Evolutionary conservation across 140 eudicot genomes (phyloP), one percentile per base, ranked within the genome.

Genomic region (Cichorium intybus): DNA sequence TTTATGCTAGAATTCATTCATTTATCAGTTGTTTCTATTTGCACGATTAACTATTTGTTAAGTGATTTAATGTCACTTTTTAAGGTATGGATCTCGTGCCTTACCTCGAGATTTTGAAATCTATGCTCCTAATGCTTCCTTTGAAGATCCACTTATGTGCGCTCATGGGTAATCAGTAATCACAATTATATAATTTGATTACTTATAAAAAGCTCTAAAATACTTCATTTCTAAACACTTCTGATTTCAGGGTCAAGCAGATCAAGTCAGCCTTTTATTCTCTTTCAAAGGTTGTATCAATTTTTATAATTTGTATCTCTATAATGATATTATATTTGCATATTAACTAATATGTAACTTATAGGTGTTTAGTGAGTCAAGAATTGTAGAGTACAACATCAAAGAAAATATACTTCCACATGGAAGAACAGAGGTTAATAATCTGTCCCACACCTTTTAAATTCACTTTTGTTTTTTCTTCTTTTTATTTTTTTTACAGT

Each of bases 231-330:
- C 24, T 54, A 11, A 35, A 8, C 46, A n/a, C 63, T 62, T 41
- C 58, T 51, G 57, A 27, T 68, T 82, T 70, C 89, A 89, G 97
- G 81, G 81, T 89, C 64, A 79, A 86, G 59, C 92, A 89, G 83
- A 89, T 89, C 69, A 89, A 89, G 69, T 89, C 97, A 7, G 88
- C 97, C 43, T 89, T 89, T 59, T 89, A 89, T 80, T 85, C 97
- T 46, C 84, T 89, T 24, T 63, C 86, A 24, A 89, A 89, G 92
- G 96, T 88, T 43, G 17, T 33, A 22, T 24, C 27, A 51, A 37
- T 22, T 49, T 22, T 49, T 51, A 5, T 22, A 26, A 3, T 45
- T 64, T 15, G 21, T 71, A 17, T 39, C 23, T 54, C 8, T 18
- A 28, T 28, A 7, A 21, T 56, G n/a, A 24, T 56, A 26, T 57